These are phyloP conservation scores for Suhomyces terraborum DNA, from an alignment of 1,139 yeast species.

Conservation along the genomic window DNA sequence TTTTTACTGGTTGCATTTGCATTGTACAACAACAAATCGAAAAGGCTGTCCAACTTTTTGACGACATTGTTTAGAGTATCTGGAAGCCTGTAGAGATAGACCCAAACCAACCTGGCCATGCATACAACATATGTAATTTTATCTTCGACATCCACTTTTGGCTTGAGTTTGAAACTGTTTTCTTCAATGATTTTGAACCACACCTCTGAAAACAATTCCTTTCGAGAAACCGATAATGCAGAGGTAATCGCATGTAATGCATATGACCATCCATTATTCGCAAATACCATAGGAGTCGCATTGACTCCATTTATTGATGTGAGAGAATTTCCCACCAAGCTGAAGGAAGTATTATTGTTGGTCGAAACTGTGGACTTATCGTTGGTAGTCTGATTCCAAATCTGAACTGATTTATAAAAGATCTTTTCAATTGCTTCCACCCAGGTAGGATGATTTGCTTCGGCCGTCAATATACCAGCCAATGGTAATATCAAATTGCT, in stretches of 20 bases:
- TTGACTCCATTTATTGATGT: constrained; percentile 4
- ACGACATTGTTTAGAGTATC: constrained; percentile 88
- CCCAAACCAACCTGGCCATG: constrained; percentile 81
- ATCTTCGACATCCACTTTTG: constrained; percentile 54
- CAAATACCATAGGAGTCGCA: constrained; percentile 1
- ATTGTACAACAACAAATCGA: constrained; percentile 56
- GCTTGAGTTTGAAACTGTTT: constrained; percentile 38
- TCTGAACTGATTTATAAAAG: constrained; percentile 49
- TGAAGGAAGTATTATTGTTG: background rate
- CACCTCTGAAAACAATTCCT: constrained; percentile 67
- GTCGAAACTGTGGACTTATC: constrained; percentile 4
- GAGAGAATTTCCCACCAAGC: constrained; percentile 3
- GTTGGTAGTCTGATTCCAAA: constrained; percentile 31
- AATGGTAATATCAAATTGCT: constrained; percentile 74
- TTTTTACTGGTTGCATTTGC: constrained; percentile 52
- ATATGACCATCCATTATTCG: constrained; percentile 64
- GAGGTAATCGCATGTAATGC: constrained; percentile 73
- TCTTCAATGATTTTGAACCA: constrained; percentile 75
- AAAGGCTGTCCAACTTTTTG: constrained; percentile 53
- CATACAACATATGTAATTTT: constrained; percentile 65
- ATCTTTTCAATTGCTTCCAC: constrained; percentile 71
- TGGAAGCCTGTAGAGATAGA: constrained; percentile 78
- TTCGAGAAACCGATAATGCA: constrained; percentile 77
- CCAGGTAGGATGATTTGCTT: constrained; percentile 96
- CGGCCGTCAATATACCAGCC: constrained; percentile 88